Conservation (phyloP, 2,329 filamentous ascomycete genomes). For the Xylaria sp. region DNA sequence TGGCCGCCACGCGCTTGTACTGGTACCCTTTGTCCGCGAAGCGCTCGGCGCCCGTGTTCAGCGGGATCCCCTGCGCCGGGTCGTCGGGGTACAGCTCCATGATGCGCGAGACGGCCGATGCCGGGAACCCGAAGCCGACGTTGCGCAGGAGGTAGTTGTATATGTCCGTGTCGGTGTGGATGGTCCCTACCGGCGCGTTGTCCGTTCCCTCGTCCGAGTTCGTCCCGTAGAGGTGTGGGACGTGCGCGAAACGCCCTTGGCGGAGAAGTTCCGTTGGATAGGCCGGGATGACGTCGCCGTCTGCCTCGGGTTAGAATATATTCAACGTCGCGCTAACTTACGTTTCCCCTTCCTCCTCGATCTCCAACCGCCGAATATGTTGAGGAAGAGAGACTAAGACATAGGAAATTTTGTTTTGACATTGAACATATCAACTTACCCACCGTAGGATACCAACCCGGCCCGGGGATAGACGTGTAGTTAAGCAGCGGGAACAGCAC, state of each 20-base stretch:
- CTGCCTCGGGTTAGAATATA: slow-evolving; percentile 36
- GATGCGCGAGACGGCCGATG: slow-evolving; percentile 42
- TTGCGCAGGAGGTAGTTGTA: slow-evolving; percentile 28
- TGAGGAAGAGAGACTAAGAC: slow-evolving; percentile 19
- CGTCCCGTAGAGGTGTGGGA: slow-evolving; percentile 67
- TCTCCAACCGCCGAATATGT: neutral
- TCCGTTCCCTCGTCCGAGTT: slow-evolving; percentile 68
- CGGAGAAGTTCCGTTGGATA: slow-evolving; percentile 60
- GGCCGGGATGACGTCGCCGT: slow-evolving; percentile 61
- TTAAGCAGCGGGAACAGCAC: slow-evolving; percentile 51
- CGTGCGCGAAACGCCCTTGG: slow-evolving; percentile 64
- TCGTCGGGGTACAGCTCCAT: slow-evolving; percentile 57
- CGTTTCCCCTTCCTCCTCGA: neutral
- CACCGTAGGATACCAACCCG: slow-evolving; percentile 40
- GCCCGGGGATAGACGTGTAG: slow-evolving; percentile 41
- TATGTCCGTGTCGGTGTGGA: slow-evolving; percentile 37
- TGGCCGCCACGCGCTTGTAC: slow-evolving; percentile 61
- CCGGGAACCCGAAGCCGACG: slow-evolving; percentile 34
- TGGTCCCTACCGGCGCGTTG: slow-evolving; percentile 34
- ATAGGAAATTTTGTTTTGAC: neutral
- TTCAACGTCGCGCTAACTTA: neutral
- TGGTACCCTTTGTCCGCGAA: slow-evolving; percentile 49
- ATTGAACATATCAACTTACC: slow-evolving; percentile 28
- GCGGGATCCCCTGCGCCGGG: slow-evolving; percentile 54
- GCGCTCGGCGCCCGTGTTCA: slow-evolving; percentile 44